phyloP scores from a whole-genome alignment of 2,329 filamentous ascomycete genomes.

The Aureobasidium leucospermi region DNA sequence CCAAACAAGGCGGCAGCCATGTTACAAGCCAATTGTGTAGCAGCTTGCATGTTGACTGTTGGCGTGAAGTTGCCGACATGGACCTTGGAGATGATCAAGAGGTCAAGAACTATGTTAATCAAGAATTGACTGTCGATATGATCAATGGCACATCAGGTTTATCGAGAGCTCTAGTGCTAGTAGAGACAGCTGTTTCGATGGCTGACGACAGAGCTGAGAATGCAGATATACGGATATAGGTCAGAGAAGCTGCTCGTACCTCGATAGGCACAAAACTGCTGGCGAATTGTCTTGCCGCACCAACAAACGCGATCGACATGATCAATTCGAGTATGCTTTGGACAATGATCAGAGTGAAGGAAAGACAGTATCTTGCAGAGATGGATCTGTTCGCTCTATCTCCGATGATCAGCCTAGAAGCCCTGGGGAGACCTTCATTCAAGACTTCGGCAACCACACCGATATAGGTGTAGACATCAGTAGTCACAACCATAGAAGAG shows the following conservation, averaged over 20 bases:
- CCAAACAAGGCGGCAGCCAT: slow-evolving; percentile 49
- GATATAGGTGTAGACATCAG: slow-evolving; percentile 64
- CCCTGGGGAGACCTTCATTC: slow-evolving; percentile 64
- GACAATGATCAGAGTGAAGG: slow-evolving; percentile 50
- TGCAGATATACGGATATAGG: slow-evolving; percentile 57
- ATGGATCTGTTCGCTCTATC: slow-evolving; percentile 50
- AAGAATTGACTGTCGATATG: slow-evolving; percentile 58
- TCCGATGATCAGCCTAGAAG: slow-evolving; percentile 62
- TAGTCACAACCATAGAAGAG: slow-evolving; percentile 53
- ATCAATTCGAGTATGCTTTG: slow-evolving; percentile 52
- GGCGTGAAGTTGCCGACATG: slow-evolving; percentile 50
- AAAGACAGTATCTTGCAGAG: slow-evolving; percentile 48
- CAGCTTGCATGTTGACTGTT: slow-evolving; percentile 57
- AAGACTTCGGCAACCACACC: slow-evolving; percentile 59
- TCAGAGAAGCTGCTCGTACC: slow-evolving; percentile 50
- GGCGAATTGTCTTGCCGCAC: slow-evolving; percentile 49
- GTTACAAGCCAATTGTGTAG: slow-evolving; percentile 55
- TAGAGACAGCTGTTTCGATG: slow-evolving; percentile 55
- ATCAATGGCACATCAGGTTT: slow-evolving; percentile 61
- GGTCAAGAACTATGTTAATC: slow-evolving; percentile 60
- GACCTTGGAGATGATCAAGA: slow-evolving; percentile 60
- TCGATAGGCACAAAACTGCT: slow-evolving; percentile 55
- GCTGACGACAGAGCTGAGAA: slow-evolving; percentile 57
- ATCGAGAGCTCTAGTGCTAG: slow-evolving; percentile 58
- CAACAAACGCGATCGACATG: slow-evolving; percentile 53